phyloP scores from a whole-genome alignment of 371 early-diverging fungal genomes.

The Cokeromyces recurvatus region DNA sequence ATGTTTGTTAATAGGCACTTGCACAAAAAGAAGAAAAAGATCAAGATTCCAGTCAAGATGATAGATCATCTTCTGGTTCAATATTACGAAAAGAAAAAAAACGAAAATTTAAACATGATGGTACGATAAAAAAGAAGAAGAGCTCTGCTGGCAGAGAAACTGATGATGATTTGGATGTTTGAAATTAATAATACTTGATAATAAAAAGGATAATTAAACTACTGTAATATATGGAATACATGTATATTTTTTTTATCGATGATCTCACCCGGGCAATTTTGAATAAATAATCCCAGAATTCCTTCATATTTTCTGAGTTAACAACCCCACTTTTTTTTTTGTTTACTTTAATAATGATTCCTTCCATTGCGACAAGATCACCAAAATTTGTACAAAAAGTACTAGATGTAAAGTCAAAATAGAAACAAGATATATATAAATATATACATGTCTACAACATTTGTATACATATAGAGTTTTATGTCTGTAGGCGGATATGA shows the following conservation, averaged over 20 bases:
- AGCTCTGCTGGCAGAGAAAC: conserved; percentile 23
- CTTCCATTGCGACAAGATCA: conserved; percentile 8
- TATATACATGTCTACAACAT: not conserved
- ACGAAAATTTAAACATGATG: conserved; percentile 26
- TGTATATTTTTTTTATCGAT: no score
- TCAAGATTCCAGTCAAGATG: conserved; percentile 56
- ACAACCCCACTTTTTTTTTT: no score
- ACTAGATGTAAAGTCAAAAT: conserved; percentile 5
- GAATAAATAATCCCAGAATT: no score
- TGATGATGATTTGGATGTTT: conserved; percentile 30
- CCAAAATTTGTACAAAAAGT: conserved; percentile 16
- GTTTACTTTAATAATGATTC: no score
- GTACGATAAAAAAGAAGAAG: conserved; percentile 26
- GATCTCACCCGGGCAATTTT: no score
- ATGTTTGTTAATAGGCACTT: conserved; percentile 34
- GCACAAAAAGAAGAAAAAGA: conserved; percentile 49
- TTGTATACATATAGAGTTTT: conserved; percentile 24
- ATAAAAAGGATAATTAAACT: no score
- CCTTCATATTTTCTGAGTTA: no score
- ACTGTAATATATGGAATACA: no score
- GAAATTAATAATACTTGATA: no score
- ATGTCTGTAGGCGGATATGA: conserved; percentile 38
- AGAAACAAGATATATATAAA: not conserved
- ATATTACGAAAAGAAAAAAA: conserved; percentile 41
- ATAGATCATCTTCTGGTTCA: conserved; percentile 25